phyloP scores from a whole-genome alignment of 129 eudicot species.

The Ambrosia trifida region DNA sequence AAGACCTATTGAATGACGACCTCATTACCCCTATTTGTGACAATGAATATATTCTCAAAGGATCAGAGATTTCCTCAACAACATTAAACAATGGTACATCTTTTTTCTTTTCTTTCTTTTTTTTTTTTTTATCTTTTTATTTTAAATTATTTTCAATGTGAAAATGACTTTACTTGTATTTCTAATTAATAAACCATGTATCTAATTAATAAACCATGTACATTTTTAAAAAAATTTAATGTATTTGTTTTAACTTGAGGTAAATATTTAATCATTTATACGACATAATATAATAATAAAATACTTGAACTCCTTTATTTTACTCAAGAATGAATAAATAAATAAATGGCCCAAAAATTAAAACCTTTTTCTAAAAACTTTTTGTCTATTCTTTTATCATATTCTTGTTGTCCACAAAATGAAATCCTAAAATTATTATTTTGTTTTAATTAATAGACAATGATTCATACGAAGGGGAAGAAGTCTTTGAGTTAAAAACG shows the following conservation, averaged over 20 bases:
- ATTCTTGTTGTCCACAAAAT: not conserved
- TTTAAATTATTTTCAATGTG: not conserved
- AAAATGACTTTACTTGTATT: not conserved
- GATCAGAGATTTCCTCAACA: constrained; percentile 58
- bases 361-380: not conserved
- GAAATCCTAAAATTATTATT: constrained; percentile 10
- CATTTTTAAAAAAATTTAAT: no score
- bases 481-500: constrained; percentile 24
- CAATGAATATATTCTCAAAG: constrained; percentile 87
- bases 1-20: constrained; percentile 79
- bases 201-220: no score
- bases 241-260: not conserved
- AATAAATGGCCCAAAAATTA: not conserved
- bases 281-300: not conserved
- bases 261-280: not conserved
- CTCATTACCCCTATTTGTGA: constrained; percentile 77
- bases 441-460: constrained; percentile 19
- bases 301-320: not conserved
- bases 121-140: not conserved
- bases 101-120: not conserved
- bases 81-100: constrained; percentile 37
- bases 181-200: not conserved
- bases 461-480: constrained; percentile 19
- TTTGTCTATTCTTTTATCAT: not conserved
- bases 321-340: not conserved